phyloP scores from a whole-genome alignment of 345 rosid genomes.

The Linum tenue region DNA sequence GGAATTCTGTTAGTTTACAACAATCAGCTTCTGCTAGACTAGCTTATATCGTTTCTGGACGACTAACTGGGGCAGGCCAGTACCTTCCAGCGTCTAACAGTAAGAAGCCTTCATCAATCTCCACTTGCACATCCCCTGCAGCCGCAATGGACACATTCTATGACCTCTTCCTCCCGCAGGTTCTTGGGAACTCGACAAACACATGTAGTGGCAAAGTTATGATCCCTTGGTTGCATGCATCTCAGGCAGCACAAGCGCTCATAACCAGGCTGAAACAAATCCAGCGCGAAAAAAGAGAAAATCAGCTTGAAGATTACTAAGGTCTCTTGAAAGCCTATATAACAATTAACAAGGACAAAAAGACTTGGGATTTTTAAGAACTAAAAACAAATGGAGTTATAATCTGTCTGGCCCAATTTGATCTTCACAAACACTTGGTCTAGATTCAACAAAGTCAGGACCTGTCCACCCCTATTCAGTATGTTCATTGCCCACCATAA shows the following conservation, averaged over 20 bases:
- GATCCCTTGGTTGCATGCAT: constrained; percentile 83
- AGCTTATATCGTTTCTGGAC: too few relatives aligned
- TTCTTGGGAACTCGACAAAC: constrained; percentile 77
- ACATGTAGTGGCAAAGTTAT: constrained; percentile 75
- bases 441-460: too few relatives aligned
- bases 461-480: too few relatives aligned
- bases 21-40: too few relatives aligned
- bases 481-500: too few relatives aligned
- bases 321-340: background rate
- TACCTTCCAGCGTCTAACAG: background rate
- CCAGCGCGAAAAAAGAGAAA: background rate
- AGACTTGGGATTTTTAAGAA: too few relatives aligned
- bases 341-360: background rate
- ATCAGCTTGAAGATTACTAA: background rate
- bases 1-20: too few relatives aligned
- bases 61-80: too few relatives aligned
- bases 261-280: constrained; percentile 53
- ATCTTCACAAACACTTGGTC: too few relatives aligned
- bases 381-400: too few relatives aligned
- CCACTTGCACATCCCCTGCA: constrained; percentile 80
- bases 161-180: constrained; percentile 74
- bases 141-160: constrained; percentile 82
- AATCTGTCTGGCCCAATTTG: too few relatives aligned
- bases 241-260: constrained; percentile 77
- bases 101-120: constrained; percentile 25